These are phyloP conservation scores for Chlorociboria aeruginascens DNA, from an alignment of 495 filamentous ascomycete species.

Conservation along the genomic window DNA sequence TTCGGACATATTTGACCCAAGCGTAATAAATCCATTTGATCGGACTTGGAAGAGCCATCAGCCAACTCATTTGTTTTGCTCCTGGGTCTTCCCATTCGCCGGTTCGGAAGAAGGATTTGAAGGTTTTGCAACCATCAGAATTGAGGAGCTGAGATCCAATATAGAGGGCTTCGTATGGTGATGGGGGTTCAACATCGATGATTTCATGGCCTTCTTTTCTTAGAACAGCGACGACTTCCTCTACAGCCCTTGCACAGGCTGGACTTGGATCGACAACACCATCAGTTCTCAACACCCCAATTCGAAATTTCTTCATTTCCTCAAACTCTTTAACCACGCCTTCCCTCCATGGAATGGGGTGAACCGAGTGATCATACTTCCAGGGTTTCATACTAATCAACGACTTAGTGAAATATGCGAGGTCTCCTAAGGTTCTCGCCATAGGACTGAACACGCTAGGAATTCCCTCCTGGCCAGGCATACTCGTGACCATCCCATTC, in stretches of 20 bases:
- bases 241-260: constrained; percentile 68
- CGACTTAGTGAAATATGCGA: constrained; percentile 73
- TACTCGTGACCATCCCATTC: constrained; percentile 70
- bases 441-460: constrained; percentile 87
- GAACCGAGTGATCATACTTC: constrained; percentile 79
- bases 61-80: constrained; percentile 56
- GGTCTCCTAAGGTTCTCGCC: constrained; percentile 75
- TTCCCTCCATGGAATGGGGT: constrained; percentile 70
- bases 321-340: constrained; percentile 45
- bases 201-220: constrained; percentile 62
- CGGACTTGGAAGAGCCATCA: constrained; percentile 62
- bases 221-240: constrained; percentile 56
- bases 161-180: constrained; percentile 61
- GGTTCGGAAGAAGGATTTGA: constrained; percentile 58
- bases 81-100: constrained; percentile 78
- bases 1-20: constrained; percentile 71
- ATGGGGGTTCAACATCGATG: constrained; percentile 54
- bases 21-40: constrained; percentile 80
- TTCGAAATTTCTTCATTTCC: constrained; percentile 47
- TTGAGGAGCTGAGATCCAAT: constrained; percentile 81
- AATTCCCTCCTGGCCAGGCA: constrained; percentile 91
- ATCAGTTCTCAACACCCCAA: constrained; percentile 73
- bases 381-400: constrained; percentile 80
- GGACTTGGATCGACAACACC: constrained; percentile 82
- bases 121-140: constrained; percentile 76